These are phyloP conservation scores for Colletotrichum paranaense DNA, from an alignment of 2,329 filamentous ascomycete species.

Conservation along the genomic window DNA sequence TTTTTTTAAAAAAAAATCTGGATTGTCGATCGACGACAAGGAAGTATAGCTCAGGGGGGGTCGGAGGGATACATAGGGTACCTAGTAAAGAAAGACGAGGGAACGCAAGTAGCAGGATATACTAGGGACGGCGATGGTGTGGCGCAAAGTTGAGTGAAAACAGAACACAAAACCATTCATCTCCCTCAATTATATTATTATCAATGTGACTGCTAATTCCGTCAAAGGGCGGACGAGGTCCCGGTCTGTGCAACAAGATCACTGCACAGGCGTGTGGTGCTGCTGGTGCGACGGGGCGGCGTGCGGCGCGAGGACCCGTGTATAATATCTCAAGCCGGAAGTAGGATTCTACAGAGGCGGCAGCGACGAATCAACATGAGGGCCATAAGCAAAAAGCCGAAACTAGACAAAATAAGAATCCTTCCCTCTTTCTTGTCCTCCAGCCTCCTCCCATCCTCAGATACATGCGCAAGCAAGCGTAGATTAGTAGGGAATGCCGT, in stretches of 20 bases:
- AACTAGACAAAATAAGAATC: neutral
- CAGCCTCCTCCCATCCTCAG: neutral
- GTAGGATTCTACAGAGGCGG: neutral
- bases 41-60: neutral
- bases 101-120: neutral
- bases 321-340: neutral
- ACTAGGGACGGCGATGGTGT: neutral
- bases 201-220: neutral
- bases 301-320: neutral
- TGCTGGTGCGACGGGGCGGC: neutral
- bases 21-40: neutral
- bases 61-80: neutral
- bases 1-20: neutral
- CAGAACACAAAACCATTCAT: neutral
- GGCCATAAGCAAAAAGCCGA: neutral
- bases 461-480: neutral
- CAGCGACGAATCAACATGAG: neutral
- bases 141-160: neutral
- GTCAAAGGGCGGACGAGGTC: neutral
- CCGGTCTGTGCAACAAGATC: neutral
- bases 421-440: neutral
- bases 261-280: neutral
- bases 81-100: neutral
- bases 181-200: neutral
- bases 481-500: slow-evolving; percentile 88